phyloP scores from a whole-genome alignment of 164 flowering plant species.

The Berberis thunbergii region DNA sequence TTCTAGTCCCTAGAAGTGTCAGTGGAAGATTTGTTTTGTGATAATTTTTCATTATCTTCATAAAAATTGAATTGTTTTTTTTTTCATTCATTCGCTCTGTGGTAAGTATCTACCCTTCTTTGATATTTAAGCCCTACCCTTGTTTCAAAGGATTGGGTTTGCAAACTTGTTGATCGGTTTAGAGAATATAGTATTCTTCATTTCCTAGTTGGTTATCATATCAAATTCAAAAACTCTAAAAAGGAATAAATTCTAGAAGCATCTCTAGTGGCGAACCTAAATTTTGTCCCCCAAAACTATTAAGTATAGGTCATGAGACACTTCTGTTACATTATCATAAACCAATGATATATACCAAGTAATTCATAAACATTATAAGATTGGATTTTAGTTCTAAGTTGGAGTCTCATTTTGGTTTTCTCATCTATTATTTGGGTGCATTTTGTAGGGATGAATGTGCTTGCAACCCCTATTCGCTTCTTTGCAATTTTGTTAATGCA shows the following conservation, averaged over 20 bases:
- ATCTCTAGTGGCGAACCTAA: slow-evolving; percentile 15
- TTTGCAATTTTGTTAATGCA: slow-evolving; percentile 50
- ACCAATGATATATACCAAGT: slow-evolving; percentile 52
- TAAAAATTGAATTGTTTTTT: neutral
- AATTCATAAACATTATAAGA: neutral
- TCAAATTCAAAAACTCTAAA: no score
- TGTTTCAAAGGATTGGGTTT: no score
- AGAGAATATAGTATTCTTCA: no score
- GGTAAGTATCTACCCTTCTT: neutral
- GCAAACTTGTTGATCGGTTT: no score
- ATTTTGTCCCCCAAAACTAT: slow-evolving; percentile 12
- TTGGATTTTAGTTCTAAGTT: neutral
- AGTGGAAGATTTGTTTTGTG: slow-evolving; percentile 29
- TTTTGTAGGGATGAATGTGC: slow-evolving; percentile 38
- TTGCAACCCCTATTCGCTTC: slow-evolving; percentile 39
- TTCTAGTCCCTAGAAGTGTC: slow-evolving; percentile 83
- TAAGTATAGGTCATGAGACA: slow-evolving; percentile 22
- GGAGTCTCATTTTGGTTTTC: neutral
- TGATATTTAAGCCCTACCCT: no score
- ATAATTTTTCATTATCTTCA: neutral
- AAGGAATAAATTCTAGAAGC: neutral
- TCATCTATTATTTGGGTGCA: slow-evolving; percentile 5
- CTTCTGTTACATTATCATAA: slow-evolving; percentile 51
- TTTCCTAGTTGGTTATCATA: no score
- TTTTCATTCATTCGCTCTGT: neutral